Evolutionary conservation across 1,284 basidiomycete genomes (phyloP).

Genomic region (Psilocybe mexicana): DNA sequence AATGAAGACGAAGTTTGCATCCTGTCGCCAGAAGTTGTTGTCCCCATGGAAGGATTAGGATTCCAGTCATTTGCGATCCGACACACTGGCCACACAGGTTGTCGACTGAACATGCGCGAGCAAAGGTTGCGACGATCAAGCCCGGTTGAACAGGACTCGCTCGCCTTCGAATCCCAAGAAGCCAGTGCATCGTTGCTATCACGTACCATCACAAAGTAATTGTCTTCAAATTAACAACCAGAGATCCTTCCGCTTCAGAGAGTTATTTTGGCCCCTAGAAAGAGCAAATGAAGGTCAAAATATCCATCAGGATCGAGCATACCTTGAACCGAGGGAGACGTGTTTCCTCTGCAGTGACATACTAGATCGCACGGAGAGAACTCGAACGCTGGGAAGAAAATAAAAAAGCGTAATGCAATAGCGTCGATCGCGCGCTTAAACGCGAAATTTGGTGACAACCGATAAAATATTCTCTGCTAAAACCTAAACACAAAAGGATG

Average conservation of each 20-base stretch:
- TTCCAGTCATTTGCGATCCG: constrained; percentile 9
- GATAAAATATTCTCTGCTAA: constrained; percentile 3
- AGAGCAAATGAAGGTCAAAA: neutral
- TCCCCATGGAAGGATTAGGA: neutral
- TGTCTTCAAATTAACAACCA: neutral
- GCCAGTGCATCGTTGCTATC: neutral
- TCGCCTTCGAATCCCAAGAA: constrained; percentile 5
- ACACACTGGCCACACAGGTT: constrained; percentile 6
- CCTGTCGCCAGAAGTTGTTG: no score
- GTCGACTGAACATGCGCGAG: constrained; percentile 3
- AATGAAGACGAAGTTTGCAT: no score
- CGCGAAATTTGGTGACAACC: neutral
- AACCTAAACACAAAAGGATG: neutral
- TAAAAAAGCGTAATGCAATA: neutral
- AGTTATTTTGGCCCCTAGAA: neutral
- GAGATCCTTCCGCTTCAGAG: neutral
- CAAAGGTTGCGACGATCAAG: constrained; percentile 11
- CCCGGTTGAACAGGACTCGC: constrained; percentile 16
- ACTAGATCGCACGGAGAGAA: neutral
- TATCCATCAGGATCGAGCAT: neutral
- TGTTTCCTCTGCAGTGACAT: neutral
- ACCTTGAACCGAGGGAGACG: neutral
- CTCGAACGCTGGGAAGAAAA: neutral
- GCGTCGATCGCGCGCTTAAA: constrained; percentile 6
- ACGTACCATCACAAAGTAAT: constrained; percentile 8